phyloP scores from a whole-genome alignment of 106 monocot species.

The Acorus gramineus region DNA sequence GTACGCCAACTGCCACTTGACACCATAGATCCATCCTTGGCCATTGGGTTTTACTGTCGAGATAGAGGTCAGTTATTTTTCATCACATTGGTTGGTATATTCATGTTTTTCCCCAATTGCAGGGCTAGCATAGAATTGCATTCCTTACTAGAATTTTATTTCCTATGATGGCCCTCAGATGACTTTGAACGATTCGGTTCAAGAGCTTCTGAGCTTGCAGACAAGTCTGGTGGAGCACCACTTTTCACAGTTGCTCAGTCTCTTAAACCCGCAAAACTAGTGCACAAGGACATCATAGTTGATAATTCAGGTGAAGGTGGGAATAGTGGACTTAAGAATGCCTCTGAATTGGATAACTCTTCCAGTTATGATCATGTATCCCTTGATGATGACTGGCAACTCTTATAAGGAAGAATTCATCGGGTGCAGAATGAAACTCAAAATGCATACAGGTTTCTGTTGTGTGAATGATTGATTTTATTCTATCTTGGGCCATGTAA shows the following conservation, averaged over 20 bases:
- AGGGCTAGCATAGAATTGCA: background rate
- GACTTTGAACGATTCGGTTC: constrained; percentile 85
- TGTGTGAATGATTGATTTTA: too few relatives aligned
- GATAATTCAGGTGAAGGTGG: constrained; percentile 4
- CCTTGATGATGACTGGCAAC: constrained; percentile 84
- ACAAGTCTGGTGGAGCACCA: constrained; percentile 73
- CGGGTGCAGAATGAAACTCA: too few relatives aligned
- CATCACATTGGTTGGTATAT: background rate
- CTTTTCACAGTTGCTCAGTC: constrained; percentile 69
- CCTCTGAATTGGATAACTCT: constrained; percentile 13
- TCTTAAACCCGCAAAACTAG: constrained; percentile 13
- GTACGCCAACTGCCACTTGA: constrained; percentile 65
- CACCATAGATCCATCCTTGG: constrained; percentile 80
- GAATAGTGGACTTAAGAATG: constrained; percentile 8
- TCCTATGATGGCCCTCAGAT: constrained; percentile 24
- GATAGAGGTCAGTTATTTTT: constrained; percentile 54
- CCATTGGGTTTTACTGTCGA: constrained; percentile 89
- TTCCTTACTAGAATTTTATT: background rate
- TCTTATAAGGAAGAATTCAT: constrained; percentile 25
- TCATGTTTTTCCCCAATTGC: background rate
- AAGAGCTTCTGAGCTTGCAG: constrained; percentile 54
- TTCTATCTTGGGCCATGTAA: too few relatives aligned
- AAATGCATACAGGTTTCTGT: too few relatives aligned
- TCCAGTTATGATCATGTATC: constrained; percentile 10
- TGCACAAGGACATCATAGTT: constrained; percentile 4